A percentile compares a stretch with the other conserved stretches of the same genome.
phyloP scores from a whole-genome alignment of 2,329 filamentous ascomycete species.

The Claviceps maximensis region DNA sequence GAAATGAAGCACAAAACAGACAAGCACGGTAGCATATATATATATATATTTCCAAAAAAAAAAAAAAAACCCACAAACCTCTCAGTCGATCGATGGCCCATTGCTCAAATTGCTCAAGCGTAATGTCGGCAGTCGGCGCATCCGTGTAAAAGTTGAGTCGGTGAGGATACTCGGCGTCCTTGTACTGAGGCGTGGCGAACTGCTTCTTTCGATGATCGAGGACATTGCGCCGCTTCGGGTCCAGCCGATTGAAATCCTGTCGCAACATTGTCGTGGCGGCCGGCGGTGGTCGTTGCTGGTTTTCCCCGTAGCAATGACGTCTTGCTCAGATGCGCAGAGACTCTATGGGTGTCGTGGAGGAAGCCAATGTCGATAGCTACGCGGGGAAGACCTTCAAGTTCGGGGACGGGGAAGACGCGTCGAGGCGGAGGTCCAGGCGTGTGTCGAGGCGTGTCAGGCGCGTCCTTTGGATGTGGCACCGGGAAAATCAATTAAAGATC shows the following conservation, averaged over 20 bases:
- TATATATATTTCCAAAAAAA: too few relatives aligned
- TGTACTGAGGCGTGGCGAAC: slow-evolving; percentile 65
- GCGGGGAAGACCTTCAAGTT: not conserved
- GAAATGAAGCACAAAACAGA: not conserved
- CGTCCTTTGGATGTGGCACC: not conserved
- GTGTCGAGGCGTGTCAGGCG: not conserved
- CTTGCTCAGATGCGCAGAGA: not conserved
- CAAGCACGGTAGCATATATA: too few relatives aligned
- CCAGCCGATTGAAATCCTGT: slow-evolving; percentile 39
- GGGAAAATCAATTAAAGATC: not conserved
- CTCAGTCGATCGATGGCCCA: slow-evolving; percentile 91
- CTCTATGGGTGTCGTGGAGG: not conserved
- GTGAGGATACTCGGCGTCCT: slow-evolving; percentile 66
- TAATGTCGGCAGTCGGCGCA: slow-evolving; percentile 86
- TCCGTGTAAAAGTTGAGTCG: slow-evolving; percentile 85
- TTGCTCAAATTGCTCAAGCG: slow-evolving; percentile 93
- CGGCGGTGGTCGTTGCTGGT: not conserved
- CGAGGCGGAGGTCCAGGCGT: too few relatives aligned
- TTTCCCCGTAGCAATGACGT: not conserved
- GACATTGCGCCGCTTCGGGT: slow-evolving; percentile 61
- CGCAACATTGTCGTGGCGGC: slow-evolving; percentile 29
- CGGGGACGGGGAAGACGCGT: not conserved
- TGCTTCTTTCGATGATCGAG: slow-evolving; percentile 76
- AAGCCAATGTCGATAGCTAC: not conserved
- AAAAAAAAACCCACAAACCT: slow-evolving; percentile 33